phyloP scores from a whole-genome alignment of 2,329 filamentous ascomycete genomes.

The Aspergillus novoparasiticus region DNA sequence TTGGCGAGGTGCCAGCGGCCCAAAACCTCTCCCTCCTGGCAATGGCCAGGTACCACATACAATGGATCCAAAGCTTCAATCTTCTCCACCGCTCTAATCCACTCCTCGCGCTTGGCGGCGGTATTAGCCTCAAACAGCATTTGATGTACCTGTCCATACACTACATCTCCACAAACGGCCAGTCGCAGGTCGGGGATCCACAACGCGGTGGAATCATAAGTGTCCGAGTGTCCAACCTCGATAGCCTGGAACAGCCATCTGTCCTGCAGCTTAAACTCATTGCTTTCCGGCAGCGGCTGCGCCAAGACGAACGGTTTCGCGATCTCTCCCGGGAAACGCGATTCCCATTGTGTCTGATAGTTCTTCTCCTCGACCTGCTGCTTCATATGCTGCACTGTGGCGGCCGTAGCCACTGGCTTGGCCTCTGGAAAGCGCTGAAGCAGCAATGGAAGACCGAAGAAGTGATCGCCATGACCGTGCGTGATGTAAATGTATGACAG shows the following conservation, averaged over 20 bases:
- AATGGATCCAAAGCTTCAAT: slow-evolving; percentile 9
- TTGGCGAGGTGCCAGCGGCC: slow-evolving; percentile 12
- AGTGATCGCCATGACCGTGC: slow-evolving; percentile 48
- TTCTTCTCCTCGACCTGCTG: slow-evolving; percentile 9
- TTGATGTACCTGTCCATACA: slow-evolving; percentile 14
- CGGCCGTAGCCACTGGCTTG: slow-evolving; percentile 8
- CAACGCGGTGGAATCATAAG: slow-evolving; percentile 8
- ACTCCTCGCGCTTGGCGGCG: slow-evolving; percentile 5
- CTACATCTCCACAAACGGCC: slow-evolving; percentile 8
- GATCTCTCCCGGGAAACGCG: slow-evolving; percentile 10
- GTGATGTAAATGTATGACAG: slow-evolving; percentile 46
- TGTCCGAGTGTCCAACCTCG: slow-evolving; percentile 11
- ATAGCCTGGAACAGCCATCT: slow-evolving; percentile 3
- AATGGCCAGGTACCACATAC: slow-evolving; percentile 11
- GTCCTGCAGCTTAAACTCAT: slow-evolving; percentile 6
- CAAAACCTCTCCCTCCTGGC: slow-evolving; percentile 9
- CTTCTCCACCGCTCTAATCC: slow-evolving; percentile 11
- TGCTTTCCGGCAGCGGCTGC: background rate
- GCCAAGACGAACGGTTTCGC: slow-evolving; percentile 1
- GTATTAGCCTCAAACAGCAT: slow-evolving; percentile 13
- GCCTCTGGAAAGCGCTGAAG: slow-evolving; percentile 30
- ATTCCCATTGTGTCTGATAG: slow-evolving; percentile 1
- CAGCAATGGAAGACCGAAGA: slow-evolving; percentile 36
- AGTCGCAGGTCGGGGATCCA: slow-evolving; percentile 13
- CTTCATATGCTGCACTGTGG: slow-evolving; percentile 5